A percentile compares a stretch with the other conserved stretches of the same genome.
Evolutionary conservation across 768 basidiomycete genomes (phyloP).

Genomic region (Holtermannia corniformis): DNA sequence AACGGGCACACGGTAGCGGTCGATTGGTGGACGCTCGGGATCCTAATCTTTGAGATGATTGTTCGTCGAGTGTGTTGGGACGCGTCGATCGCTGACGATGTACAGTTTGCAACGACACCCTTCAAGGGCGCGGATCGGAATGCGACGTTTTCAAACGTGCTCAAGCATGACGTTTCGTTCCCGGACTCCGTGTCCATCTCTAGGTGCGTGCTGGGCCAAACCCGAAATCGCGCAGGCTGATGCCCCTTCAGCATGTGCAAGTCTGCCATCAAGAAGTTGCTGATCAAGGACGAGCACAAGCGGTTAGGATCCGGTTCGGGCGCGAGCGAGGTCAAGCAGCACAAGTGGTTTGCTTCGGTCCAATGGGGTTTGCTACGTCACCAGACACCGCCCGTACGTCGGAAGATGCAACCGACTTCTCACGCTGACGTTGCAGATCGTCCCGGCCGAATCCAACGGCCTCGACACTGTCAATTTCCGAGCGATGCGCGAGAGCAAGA

Average conservation of each 20-base stretch:
- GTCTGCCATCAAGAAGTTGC: conserved; percentile 70
- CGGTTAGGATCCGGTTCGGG: conserved; percentile 86
- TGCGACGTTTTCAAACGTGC: conserved; percentile 94
- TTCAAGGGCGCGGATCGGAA: conserved; percentile 94
- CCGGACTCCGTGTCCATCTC: conserved; percentile 73
- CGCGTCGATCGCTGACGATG: too few relatives aligned
- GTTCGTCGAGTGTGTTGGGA: conserved; percentile 23
- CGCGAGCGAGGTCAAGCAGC: conserved; percentile 96
- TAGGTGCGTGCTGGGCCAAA: conserved; percentile 46
- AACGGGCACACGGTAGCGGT: conserved; percentile 96
- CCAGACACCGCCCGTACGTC: conserved; percentile 63
- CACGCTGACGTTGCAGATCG: conserved; percentile 51
- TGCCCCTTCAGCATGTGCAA: conserved; percentile 63
- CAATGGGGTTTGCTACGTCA: conserved; percentile 95
- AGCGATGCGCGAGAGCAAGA: conserved; percentile 77
- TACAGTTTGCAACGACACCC: conserved; percentile 91
- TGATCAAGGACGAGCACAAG: conserved; percentile 84
- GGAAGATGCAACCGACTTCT: neutral
- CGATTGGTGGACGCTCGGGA: conserved; percentile 99
- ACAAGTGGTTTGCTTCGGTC: conserved; percentile 94
- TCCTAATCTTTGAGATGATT: conserved; percentile 90
- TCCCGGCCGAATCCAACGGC: conserved; percentile 67
- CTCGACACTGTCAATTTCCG: conserved; percentile 83
- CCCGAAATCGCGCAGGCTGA: too few relatives aligned
- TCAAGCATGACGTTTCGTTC: conserved; percentile 74